Percentiles rank a stretch among this genome's conserved stretches.
Evolutionary conservation across 192 early-diverging fungal genomes (phyloP).

Genomic region (Backusella westeae): DNA sequence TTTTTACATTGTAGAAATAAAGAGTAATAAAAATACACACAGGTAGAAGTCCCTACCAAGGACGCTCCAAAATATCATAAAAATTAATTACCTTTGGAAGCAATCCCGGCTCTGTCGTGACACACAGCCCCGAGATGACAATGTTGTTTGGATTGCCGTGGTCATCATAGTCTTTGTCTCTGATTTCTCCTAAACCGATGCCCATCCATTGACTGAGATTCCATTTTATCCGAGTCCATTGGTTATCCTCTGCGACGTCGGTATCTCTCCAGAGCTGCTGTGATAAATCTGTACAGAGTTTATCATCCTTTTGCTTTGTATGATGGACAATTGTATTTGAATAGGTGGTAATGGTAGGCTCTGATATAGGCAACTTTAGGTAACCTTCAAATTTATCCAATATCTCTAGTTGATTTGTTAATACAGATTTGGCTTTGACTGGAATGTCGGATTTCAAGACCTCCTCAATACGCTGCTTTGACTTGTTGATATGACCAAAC

Average conservation of each 20-base stretch:
- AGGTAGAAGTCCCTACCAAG: neutral
- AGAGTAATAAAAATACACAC: neutral
- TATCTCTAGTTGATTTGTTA: neutral
- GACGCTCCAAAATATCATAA: conserved; percentile 10
- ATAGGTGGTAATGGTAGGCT: neutral
- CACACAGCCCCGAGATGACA: conserved; percentile 7
- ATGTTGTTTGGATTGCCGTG: neutral
- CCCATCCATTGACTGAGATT: conserved; percentile 5
- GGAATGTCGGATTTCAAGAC: neutral
- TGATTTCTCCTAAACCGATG: neutral
- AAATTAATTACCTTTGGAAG: conserved; percentile 17
- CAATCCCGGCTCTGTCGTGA: conserved; percentile 12
- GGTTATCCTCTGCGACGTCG: neutral
- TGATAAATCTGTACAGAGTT: neutral
- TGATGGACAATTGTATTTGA: neutral
- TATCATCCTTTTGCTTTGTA: neutral
- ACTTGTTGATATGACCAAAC: no score
- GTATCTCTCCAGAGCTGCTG: neutral
- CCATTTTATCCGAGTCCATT: conserved; percentile 9
- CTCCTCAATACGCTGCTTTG: neutral
- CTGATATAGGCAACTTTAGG: neutral
- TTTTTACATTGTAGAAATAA: neutral
- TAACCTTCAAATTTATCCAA: neutral
- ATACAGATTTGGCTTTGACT: neutral
- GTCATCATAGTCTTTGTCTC: conserved; percentile 1